Percentiles rank a stretch among this genome's conserved stretches.
phyloP scores from a whole-genome alignment of 495 filamentous ascomycete genomes.

The Aspergillus biplanus region DNA sequence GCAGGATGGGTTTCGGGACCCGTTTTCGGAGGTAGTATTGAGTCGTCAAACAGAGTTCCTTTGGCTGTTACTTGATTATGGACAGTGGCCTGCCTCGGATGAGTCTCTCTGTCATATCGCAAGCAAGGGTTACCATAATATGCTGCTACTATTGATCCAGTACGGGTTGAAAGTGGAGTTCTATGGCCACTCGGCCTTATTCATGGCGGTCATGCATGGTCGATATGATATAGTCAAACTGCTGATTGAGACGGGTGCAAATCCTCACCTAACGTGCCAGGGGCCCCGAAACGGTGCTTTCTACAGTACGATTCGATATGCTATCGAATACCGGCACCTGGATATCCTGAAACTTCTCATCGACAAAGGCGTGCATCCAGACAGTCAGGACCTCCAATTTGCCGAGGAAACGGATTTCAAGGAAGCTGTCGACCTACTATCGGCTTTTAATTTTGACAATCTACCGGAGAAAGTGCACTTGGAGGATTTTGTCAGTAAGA shows the following conservation, averaged over 20 bases:
- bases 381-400: background rate
- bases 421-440: background rate
- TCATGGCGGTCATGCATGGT: conserved; percentile 5
- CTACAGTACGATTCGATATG: conserved; percentile 17
- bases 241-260: conserved; percentile 10
- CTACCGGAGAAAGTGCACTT: too few species aligned
- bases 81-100: background rate
- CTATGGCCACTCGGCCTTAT: conserved; percentile 5
- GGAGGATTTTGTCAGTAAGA: too few species aligned
- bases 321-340: conserved; percentile 2
- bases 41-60: background rate
- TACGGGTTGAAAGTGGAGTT: background rate
- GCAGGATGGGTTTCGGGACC: background rate
- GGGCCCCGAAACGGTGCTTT: background rate
- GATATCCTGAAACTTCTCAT: conserved; percentile 11
- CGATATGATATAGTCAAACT: conserved; percentile 11
- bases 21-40: conserved; percentile 3
- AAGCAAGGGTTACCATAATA: background rate
- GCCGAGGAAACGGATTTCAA: background rate
- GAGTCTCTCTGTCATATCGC: conserved; percentile 3
- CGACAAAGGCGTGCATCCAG: background rate
- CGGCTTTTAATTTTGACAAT: too few species aligned
- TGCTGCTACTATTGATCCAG: background rate
- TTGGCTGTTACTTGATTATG: conserved; percentile 6
- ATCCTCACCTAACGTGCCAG: conserved; percentile 1